phyloP scores from a whole-genome alignment of 306 rosid species.

The Lagenaria siceraria region DNA sequence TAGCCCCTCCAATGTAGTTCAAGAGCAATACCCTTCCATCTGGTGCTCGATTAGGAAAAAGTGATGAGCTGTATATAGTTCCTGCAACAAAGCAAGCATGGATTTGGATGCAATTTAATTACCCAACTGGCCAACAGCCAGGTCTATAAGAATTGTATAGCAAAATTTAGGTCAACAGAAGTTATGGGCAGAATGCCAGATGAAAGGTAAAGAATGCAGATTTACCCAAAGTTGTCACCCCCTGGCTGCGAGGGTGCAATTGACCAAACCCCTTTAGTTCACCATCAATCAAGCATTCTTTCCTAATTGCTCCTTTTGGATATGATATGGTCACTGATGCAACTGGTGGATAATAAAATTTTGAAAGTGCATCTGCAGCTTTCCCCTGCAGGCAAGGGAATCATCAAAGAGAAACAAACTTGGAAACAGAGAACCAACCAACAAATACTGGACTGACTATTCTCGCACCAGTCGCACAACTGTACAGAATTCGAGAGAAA shows the following conservation, averaged over 20 bases:
- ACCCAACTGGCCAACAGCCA: neutral
- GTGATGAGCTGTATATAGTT: conserved; percentile 95
- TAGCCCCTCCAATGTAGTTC: conserved; percentile 98
- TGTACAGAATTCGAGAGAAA: neutral
- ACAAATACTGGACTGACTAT: neutral
- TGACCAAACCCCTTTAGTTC: conserved; percentile 93
- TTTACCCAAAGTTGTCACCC: conserved; percentile 88
- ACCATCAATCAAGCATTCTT: conserved; percentile 71
- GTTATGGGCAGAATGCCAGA: neutral
- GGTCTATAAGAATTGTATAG: neutral
- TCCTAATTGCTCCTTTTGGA: conserved; percentile 87
- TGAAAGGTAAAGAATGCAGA: neutral
- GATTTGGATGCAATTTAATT: neutral
- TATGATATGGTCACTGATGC: conserved; percentile 91
- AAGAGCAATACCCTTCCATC: conserved; percentile 81
- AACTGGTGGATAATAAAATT: conserved; percentile 88
- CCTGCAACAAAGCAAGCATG: conserved; percentile 31
- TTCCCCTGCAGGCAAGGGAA: conserved; percentile 37
- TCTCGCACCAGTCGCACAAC: neutral
- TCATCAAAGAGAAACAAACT: conserved; percentile 11
- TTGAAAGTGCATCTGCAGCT: conserved; percentile 83
- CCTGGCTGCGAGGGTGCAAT: conserved; percentile 94
- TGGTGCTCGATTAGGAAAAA: conserved; percentile 91
- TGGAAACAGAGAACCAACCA: neutral
- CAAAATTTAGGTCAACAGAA: neutral